Evolutionary conservation across 208 protist genomes (phyloP).

Genomic region (Wallacemonas sp.): DNA sequence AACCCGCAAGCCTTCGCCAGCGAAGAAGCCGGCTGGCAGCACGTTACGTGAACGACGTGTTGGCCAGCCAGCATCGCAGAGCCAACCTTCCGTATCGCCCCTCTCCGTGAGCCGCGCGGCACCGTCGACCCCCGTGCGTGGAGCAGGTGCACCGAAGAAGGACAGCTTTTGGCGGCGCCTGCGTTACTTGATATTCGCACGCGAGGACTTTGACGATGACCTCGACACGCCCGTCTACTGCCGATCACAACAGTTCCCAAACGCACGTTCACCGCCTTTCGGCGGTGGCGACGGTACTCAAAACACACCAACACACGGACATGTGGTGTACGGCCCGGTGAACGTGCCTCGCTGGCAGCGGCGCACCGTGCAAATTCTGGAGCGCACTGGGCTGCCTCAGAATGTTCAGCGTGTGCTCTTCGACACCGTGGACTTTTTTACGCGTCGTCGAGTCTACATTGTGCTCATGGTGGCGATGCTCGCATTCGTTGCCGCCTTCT

Average conservation of each 20-base stretch:
- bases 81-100: background rate
- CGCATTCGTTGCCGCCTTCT: conserved; percentile 17
- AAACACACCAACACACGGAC: background rate
- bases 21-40: background rate
- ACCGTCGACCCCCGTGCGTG: conserved; percentile 15
- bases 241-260: no score
- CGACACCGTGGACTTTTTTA: conserved; percentile 55
- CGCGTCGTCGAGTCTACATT: conserved; percentile 47
- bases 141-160: background rate
- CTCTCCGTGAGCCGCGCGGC: background rate
- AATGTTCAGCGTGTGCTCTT: conserved; percentile 39
- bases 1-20: background rate
- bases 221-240: conserved; percentile 5
- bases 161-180: conserved; percentile 6
- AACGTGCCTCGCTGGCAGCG: conserved; percentile 23
- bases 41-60: background rate
- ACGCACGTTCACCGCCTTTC: no score
- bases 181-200: conserved; percentile 18
- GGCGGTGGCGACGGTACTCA: no score
- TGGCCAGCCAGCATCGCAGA: background rate
- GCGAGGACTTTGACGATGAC: conserved; percentile 28
- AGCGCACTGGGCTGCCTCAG: conserved; percentile 30
- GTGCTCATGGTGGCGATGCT: conserved; percentile 31
- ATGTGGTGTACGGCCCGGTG: background rate
- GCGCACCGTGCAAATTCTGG: conserved; percentile 19